Evolutionary conservation across 2,329 filamentous ascomycete species (phyloP).

Genomic region (Stenocarpella maydis): DNA sequence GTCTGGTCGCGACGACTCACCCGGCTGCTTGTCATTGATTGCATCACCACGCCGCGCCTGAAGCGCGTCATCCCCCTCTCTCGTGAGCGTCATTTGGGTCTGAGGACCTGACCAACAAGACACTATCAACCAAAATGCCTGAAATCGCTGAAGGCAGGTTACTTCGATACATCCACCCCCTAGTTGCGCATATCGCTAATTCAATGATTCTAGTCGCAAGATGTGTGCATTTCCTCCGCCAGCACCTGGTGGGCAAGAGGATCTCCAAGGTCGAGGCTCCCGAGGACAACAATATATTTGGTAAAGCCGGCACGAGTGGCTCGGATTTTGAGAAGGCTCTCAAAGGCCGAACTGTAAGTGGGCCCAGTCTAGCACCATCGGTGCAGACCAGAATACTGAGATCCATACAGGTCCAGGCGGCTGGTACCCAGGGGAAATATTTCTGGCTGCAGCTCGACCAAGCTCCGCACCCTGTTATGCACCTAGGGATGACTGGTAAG

Average conservation of each 20-base stretch:
- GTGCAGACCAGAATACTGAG: neutral
- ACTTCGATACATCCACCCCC: neutral
- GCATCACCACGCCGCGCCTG: conserved; percentile 23
- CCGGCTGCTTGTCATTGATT: neutral
- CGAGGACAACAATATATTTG: conserved; percentile 87
- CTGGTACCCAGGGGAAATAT: conserved; percentile 93
- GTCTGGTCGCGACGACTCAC: conserved; percentile 5
- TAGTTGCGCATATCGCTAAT: neutral
- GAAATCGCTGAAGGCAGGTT: conserved; percentile 67
- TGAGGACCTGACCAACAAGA: neutral
- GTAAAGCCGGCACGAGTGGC: conserved; percentile 86
- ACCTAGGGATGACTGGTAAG: conserved; percentile 77
- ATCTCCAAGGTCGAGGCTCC: conserved; percentile 75
- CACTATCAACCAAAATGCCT: conserved; percentile 55
- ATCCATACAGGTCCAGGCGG: conserved; percentile 59
- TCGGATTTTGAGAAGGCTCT: conserved; percentile 77
- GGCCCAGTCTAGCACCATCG: neutral
- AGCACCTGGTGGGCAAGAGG: conserved; percentile 84
- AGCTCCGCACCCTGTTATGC: conserved; percentile 87
- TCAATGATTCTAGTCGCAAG: conserved; percentile 69
- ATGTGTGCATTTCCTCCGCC: conserved; percentile 83
- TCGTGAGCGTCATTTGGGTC: neutral
- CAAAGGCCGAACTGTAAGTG: conserved; percentile 70
- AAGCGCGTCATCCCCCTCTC: conserved; percentile 27
- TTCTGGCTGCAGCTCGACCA: conserved; percentile 83